Evolutionary conservation across 1,139 yeast species (phyloP).

Genomic region (Pichia sp.): DNA sequence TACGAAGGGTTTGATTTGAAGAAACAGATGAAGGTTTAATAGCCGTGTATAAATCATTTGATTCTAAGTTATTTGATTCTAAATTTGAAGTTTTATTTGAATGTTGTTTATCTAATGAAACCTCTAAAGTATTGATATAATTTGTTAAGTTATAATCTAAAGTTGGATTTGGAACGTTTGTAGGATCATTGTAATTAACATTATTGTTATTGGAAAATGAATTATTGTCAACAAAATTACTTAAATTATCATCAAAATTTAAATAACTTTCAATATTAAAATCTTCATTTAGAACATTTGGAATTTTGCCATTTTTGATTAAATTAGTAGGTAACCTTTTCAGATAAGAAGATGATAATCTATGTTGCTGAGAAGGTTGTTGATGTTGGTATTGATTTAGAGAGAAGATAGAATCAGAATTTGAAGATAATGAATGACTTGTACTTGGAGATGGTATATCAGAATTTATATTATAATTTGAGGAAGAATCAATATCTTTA

Average conservation of each 20-base stretch:
- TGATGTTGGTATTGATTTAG: constrained; percentile 2
- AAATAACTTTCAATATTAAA: constrained; percentile 29
- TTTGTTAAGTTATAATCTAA: constrained; percentile 23
- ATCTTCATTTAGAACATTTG: constrained; percentile 17
- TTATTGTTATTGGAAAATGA: not conserved
- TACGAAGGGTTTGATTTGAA: constrained; percentile 7
- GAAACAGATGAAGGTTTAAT: not conserved
- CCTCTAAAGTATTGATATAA: constrained; percentile 29
- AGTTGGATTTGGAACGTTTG: constrained; percentile 4
- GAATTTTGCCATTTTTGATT: not conserved
- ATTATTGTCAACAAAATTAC: not conserved
- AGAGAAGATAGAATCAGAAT: constrained; percentile 27
- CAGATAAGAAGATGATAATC: constrained; percentile 7
- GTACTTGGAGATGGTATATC: constrained; percentile 22
- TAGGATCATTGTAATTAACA: constrained; percentile 1
- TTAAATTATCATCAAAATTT: constrained; percentile 24
- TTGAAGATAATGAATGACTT: constrained; percentile 27
- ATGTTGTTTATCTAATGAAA: constrained; percentile 24
- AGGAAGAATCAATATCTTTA: constrained; percentile 10
- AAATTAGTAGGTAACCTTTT: constrained; percentile 6
- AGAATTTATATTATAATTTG: constrained; percentile 11
- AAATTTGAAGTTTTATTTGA: constrained; percentile 1
- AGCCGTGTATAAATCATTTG: too few relatives aligned
- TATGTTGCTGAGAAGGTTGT: not conserved
- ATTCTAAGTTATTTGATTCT: not conserved